Evolutionary conservation across 2,329 filamentous ascomycete species (phyloP), one percentile per base, ranked within the genome.

Genomic region (Fusarium temperatum): DNA sequence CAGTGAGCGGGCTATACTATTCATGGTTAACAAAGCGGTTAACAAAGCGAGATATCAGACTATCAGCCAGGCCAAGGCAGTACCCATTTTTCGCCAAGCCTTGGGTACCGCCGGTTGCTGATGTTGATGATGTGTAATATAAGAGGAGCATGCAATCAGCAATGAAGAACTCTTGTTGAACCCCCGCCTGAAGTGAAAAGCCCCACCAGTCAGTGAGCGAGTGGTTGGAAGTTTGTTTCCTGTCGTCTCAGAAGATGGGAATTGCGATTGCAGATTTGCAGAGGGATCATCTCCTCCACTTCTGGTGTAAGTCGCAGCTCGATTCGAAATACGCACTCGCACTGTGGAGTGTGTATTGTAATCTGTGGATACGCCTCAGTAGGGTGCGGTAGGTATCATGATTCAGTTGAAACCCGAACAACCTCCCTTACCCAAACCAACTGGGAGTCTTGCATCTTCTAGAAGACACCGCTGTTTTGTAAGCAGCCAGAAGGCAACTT

Each of bases 401-500:
- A 72, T 70, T 73, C 53, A 71, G 72, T 72, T 47, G 54, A 62
- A 67, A 53, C 54, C 63, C 28, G 28, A 47, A 67, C 57, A 63
- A 24, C 51, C 30, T 24, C 32, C 30, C 12, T 51, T 51, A 51
- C 12, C 59, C 38, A 45, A 57, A 51, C 36, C 50, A 71, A 57
- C 50, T 57, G 50, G 54, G 51, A 59, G 38, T 51, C 32, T 38
- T 50, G 50, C 36, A 53, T 57, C 41, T 63, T 73, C 44, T 55
- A 71, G 53, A 73, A 70, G 71, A 73, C 71, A 73, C 71, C 70
- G 66, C 66, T 64, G 48, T 74, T 74, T 73, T 48, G 57, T 72
- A 22, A 61, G 45, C 45, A 47, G 24, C 15, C 39, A 41, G 58
- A 56, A 42, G 38, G 58, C 22, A 44, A 65, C 36, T n/a, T 59